Evolutionary conservation across 2,329 filamentous ascomycete genomes (phyloP), one percentile per base, ranked within the genome.

Genomic region (Orbilia brochopaga): DNA sequence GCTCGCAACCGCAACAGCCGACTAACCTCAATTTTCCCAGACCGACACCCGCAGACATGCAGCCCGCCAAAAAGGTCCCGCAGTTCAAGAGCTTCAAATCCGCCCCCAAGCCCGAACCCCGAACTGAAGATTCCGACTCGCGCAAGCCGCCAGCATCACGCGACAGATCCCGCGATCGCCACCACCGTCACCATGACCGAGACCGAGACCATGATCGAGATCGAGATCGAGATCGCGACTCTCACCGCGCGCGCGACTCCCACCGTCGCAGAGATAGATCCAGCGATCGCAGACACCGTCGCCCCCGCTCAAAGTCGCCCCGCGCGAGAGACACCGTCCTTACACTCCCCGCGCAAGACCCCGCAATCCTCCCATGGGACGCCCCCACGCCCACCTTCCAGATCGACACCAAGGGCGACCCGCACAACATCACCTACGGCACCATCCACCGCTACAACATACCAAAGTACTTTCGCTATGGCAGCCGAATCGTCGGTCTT

Each of bases 331-430:
- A 42, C 19, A 74, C 59, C 11, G 27, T 42, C 15, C 64, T 27
- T 40, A 54, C 53, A 48, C 37, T 46, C 57, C 63, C 54, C 46
- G 58, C 46, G 13, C 60, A 53, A 21, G 58, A 67, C 48, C 35
- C 70, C 24, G 35, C 67, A 59, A 44, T 73, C 51, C 23, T 76
- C 63, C 42, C 69, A 10, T 75, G 74, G 72, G 73, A 76, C 50
- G 56, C 70, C 3, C 65, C 73, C 7, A 58, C 73, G 11, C 73
- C 74, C 19, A 69, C 61, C 24, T 76, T 69, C 52, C 74, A 86
- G 50, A 76, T 90, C 57, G 93, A 97, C 79, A 86, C 82, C 46
- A 87, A 86, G 76, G 92, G 93, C 0, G 93, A 97, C 76, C 81
- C 84, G 2, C 84, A 91, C 53, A 91, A 94, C 74, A 79, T 89